Percentiles rank a stretch among this genome's conserved stretches.
Evolutionary conservation across 2,329 filamentous ascomycete species (phyloP).

Genomic region (Acrocalymma vagum): DNA sequence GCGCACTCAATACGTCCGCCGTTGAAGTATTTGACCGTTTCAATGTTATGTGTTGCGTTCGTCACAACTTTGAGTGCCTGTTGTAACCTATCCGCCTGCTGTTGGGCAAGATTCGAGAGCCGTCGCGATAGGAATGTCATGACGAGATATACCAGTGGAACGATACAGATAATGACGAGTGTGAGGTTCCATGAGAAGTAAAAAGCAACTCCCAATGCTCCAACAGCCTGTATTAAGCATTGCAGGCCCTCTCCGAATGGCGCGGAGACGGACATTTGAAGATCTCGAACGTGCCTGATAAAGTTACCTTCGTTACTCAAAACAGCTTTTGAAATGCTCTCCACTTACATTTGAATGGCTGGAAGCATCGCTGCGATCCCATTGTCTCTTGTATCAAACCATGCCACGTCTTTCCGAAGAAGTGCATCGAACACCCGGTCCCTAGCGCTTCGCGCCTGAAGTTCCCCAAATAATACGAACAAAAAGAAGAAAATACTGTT

Average conservation of each 20-base stretch:
- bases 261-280: conserved; percentile 82
- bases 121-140: conserved; percentile 68
- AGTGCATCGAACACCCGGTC: conserved; percentile 72
- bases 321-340: conserved; percentile 11
- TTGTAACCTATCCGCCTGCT: conserved; percentile 73
- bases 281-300: conserved; percentile 79
- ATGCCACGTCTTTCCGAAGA: conserved; percentile 76
- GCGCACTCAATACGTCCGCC: conserved; percentile 74
- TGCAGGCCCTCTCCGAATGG: conserved; percentile 76
- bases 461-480: conserved; percentile 83
- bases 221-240: conserved; percentile 69
- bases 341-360: conserved; percentile 74
- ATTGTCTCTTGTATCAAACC: conserved; percentile 79
- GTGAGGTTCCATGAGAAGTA: conserved; percentile 86
- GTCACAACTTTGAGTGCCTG: conserved; percentile 76
- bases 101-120: conserved; percentile 71
- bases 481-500: conserved; percentile 72
- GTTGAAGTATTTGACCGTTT: conserved; percentile 87
- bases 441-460: conserved; percentile 75
- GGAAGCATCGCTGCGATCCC: conserved; percentile 77
- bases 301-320: conserved; percentile 4
- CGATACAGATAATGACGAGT: conserved; percentile 76
- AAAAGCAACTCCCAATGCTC: conserved; percentile 76
- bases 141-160: conserved; percentile 72
- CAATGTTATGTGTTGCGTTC: conserved; percentile 76